These are phyloP conservation scores for Pythium biforme DNA, from an alignment of 352 stramenopile species.

Conservation along the genomic window DNA sequence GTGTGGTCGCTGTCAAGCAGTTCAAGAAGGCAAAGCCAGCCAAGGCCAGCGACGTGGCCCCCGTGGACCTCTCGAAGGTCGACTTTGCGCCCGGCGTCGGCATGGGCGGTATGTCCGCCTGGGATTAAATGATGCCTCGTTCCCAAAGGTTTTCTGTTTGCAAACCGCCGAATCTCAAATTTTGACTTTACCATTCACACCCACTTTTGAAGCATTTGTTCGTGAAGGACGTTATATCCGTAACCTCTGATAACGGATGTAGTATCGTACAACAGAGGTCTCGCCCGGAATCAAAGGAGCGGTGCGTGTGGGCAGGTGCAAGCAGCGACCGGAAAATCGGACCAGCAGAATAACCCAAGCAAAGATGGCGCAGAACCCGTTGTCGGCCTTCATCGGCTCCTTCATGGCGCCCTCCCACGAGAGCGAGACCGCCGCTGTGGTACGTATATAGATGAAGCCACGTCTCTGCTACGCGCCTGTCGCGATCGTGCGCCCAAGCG, in stretches of 20 bases:
- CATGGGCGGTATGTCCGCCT: conserved; percentile 65
- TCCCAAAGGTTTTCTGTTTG: not conserved
- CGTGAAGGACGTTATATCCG: not conserved
- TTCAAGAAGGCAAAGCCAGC: conserved; percentile 67
- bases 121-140: conserved; percentile 43
- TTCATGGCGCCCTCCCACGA: conserved; percentile 62
- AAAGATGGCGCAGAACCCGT: conserved; percentile 61
- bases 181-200: conserved; percentile 6
- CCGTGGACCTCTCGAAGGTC: conserved; percentile 58
- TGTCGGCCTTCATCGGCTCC: conserved; percentile 65
- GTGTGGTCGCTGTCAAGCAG: conserved; percentile 73
- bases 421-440: conserved; percentile 45
- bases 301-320: conserved; percentile 3
- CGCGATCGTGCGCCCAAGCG: not conserved
- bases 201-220: conserved; percentile 3
- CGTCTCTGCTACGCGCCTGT: not conserved
- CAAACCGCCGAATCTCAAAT: not conserved
- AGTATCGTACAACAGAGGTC: conserved; percentile 9
- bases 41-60: conserved; percentile 24
- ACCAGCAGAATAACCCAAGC: conserved; percentile 5
- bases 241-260: conserved; percentile 19
- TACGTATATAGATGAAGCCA: conserved; percentile 28
- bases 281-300: conserved; percentile 23
- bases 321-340: conserved; percentile 24
- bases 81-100: conserved; percentile 67